Evolutionary conservation across 768 basidiomycete species (phyloP), one percentile per base, ranked within the genome.

Genomic region (Phanerodontia chrysosporium): DNA sequence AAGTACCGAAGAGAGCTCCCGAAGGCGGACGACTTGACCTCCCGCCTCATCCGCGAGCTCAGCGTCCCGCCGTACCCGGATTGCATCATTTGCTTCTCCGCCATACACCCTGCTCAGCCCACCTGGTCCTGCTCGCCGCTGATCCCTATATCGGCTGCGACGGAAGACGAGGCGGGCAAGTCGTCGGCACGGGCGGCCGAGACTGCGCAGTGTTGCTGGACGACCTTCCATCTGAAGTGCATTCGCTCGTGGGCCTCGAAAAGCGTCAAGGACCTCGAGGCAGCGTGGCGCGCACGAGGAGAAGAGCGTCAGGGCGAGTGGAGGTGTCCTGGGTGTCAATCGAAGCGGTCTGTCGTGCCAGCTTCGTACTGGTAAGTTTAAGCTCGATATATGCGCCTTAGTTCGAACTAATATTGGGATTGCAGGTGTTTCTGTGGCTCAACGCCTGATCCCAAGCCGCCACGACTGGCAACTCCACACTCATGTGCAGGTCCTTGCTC

Each of bases 291-390:
- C 16, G 83, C 83, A 6, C 75, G 87, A 51, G 90, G 90, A 8
- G 86, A 90, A 64, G 78, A 82, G 12, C 76, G 79, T 56, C 76
- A 74, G 14, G 93, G 89, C 0, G 86, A 92, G 67, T 98, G 96
- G 96, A 79, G 88, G 54, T 98, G 96, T 71, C 96, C 96, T 0
- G 93, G 92, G 0, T 98, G 96, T 75, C 94, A 95, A 66, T 83
- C 85, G 1, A 86, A 85, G 58, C 77, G 95, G n/a, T 80, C 80
- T 49, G 72, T 72, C 1, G 82, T 88, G 1, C 90, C 92, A 0
- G 78, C 75, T 2, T 76, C 77, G 2, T 92, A 93, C 67, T 80
- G 80, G 87, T 89, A 66, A 30, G 81, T 74, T n/a, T 28, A 49
- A 25, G 51, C n/a, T 24, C 21, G 5, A 21, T 53, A 53, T 53